Conservation (phyloP, 768 basidiomycete species). For the Megacollybia marginata region DNA sequence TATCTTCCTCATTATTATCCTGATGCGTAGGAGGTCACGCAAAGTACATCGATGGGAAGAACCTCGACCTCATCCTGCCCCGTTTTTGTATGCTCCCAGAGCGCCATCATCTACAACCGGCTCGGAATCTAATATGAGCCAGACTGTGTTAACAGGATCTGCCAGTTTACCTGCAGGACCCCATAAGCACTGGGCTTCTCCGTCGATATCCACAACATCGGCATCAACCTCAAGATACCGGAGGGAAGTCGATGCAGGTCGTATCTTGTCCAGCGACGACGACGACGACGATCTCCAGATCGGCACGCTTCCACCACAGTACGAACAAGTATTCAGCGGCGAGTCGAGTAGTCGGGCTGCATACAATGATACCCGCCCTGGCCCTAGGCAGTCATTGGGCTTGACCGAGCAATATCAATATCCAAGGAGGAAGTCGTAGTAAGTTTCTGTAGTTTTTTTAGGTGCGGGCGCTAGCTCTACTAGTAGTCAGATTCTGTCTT, state of each 20-base stretch:
- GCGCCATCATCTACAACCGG: not conserved
- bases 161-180: not conserved
- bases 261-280: slow-evolving; percentile 8
- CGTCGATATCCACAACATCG: not conserved
- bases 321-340: slow-evolving; percentile 18
- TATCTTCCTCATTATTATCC: slow-evolving; percentile 17
- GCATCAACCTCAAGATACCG: not conserved
- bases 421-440: too few relatives aligned
- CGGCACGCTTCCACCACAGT: slow-evolving; percentile 20
- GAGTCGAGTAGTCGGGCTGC: too few relatives aligned
- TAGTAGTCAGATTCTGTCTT: too few relatives aligned
- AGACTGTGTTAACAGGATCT: not conserved
- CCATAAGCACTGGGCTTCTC: not conserved
- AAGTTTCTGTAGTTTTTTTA: too few relatives aligned
- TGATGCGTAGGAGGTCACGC: slow-evolving; percentile 6
- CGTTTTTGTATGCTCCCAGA: not conserved
- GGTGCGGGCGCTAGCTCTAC: too few relatives aligned
- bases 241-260: slow-evolving; percentile 19
- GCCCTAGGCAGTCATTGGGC: too few relatives aligned
- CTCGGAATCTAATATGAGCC: not conserved
- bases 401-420: too few relatives aligned
- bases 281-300: slow-evolving; percentile 8
- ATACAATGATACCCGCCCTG: too few relatives aligned
- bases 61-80: not conserved
- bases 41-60: not conserved